Percentiles rank a stretch among this genome's conserved stretches.
Evolutionary conservation across 352 stramenopile genomes (phyloP).

Genomic region (Globisporangium canariense): DNA sequence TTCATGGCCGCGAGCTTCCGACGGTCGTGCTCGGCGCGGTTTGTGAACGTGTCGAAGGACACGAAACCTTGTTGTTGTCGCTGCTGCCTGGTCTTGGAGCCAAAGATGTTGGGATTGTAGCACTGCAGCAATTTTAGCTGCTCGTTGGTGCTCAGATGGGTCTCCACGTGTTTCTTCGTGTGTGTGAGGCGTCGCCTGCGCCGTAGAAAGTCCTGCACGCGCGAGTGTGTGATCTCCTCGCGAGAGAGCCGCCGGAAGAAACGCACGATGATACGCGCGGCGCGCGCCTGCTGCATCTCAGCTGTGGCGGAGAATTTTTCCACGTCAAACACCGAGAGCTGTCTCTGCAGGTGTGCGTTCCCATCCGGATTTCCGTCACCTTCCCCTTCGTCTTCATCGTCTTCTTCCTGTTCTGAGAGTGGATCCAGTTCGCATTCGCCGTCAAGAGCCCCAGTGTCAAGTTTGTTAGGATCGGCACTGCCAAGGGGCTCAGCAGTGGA

Average conservation of each 20-base stretch:
- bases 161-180: slow-evolving; percentile 16
- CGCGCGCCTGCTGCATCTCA: slow-evolving; percentile 31
- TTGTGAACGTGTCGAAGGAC: neutral
- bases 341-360: neutral
- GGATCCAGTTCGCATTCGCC: neutral
- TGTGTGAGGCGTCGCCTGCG: slow-evolving; percentile 25
- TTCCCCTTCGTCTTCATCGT: neutral
- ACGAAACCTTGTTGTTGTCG: neutral
- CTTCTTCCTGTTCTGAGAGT: slow-evolving; percentile 5
- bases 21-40: slow-evolving; percentile 4
- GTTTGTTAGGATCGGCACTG: neutral
- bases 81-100: neutral
- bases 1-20: slow-evolving; percentile 14
- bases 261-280: slow-evolving; percentile 52
- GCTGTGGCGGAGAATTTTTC: slow-evolving; percentile 7
- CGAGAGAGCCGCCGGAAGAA: slow-evolving; percentile 44
- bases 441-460: neutral
- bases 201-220: slow-evolving; percentile 29
- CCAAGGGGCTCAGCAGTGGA: neutral
- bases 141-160: slow-evolving; percentile 32
- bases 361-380: neutral
- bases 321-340: slow-evolving; percentile 5
- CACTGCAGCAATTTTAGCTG: slow-evolving; percentile 56
- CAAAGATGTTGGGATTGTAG: slow-evolving; percentile 55
- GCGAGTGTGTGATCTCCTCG: slow-evolving; percentile 23